Base-by-base conservation (phyloP, 1,284 basidiomycete genomes). In the Fomitiporia mediterranea region DNA sequence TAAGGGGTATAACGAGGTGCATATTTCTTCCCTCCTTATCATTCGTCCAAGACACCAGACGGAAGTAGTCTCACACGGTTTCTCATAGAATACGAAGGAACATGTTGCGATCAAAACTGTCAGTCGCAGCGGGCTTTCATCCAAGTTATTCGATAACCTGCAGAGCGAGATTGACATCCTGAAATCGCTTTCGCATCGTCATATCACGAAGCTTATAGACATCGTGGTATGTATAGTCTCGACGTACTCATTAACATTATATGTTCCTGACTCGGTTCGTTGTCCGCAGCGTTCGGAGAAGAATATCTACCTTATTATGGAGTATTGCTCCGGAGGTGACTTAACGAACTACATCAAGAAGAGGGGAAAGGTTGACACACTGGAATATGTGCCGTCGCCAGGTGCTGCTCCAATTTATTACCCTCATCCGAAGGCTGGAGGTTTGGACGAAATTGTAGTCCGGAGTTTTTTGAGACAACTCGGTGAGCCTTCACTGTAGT, bases 231-330 rank as follows among this genome's bases (percentile, higher is more conserved):
- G 84, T 65, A 25, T 21, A 39, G 44, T 55, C 47, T 64, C n/a
- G n/a, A n/a, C n/a, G n/a, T n/a, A n/a, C 17, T 25, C 30, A 44
- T 13, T 28, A 23, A 7, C n/a, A 6, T 57, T 55, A 44, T 42
- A 44, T 35, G 28, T 2, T 35, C 3, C 53, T 55, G 15, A 50
- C 4, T 55, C 27, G 28, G 11, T 5, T 15, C 44, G 28, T 17
- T 23, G 13, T 35, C 28, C 46, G 32, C 67, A 95, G 93, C 91
- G 94, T 67, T 92, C 92, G 27, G 91, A 95, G 64, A 82, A 84
- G 56, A 86, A 96, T 69, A 98, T 99, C 68, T 98, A 98, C 74
- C 84, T 99, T 55, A 89, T 99, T 67, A 99, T 99, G 89, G 94
- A 96, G 66, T 98, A 86, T 70, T 98, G 96, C 71, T 85, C 94